Percentiles rank a stretch among this genome's conserved stretches.
Evolutionary conservation across 345 rosid genomes (phyloP).

Genomic region (Brassica napus): Da-Ae NC_063446.1:33597501-33598000

Average conservation of each 20-base stretch:
- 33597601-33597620: too few relatives aligned
- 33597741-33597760: background rate
- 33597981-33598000: background rate
- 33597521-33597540: too few relatives aligned
- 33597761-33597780: background rate
- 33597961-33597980: background rate
- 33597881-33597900: background rate
- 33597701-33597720: background rate
- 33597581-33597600: too few relatives aligned
- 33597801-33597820: background rate
- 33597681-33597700: background rate
- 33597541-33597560: too few relatives aligned
- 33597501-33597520: too few relatives aligned
- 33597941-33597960: background rate
- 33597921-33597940: background rate
- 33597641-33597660: background rate
- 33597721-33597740: background rate
- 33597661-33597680: background rate
- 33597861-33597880: background rate
- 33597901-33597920: background rate
- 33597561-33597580: too few relatives aligned
- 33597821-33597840: background rate
- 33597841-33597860: background rate
- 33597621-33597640: too few relatives aligned
- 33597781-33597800: background rate